These are phyloP conservation scores for Penicillium polonicum DNA, from an alignment of 2,329 filamentous ascomycete species.

Conservation along the genomic window DNA sequence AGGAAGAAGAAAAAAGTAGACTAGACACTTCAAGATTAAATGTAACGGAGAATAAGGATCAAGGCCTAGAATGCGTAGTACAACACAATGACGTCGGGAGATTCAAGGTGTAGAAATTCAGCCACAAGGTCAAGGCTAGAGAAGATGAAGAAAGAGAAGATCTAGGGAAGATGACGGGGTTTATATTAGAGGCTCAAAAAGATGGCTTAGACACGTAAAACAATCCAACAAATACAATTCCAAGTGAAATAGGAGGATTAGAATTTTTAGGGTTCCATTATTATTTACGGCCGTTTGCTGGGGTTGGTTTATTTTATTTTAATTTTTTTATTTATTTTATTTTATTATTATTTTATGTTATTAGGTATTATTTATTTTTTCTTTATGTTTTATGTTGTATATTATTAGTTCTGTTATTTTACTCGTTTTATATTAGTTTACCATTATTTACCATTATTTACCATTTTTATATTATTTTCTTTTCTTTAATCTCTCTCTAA, in stretches of 20 bases:
- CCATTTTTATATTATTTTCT: not conserved
- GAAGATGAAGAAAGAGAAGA: slow-evolving; percentile 11
- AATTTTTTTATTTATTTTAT: slow-evolving; percentile 3
- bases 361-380: not conserved
- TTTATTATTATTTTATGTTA: slow-evolving; percentile 7
- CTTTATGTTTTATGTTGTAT: slow-evolving; percentile 3
- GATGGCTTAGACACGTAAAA: slow-evolving; percentile 19
- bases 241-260: slow-evolving; percentile 19
- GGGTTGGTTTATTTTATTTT: slow-evolving; percentile 15
- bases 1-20: not conserved
- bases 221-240: not conserved
- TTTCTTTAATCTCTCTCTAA: slow-evolving; percentile 8
- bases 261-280: slow-evolving; percentile 24
- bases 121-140: slow-evolving; percentile 1
- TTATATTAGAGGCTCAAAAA: slow-evolving; percentile 30
- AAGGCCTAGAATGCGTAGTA: slow-evolving; percentile 9
- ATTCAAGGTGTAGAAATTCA: not conserved
- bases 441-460: not conserved
- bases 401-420: not conserved
- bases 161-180: slow-evolving; percentile 16
- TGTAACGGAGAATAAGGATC: slow-evolving; percentile 11
- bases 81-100: slow-evolving; percentile 17
- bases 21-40: slow-evolving; percentile 16
- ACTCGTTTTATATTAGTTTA: not conserved
- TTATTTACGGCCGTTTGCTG: slow-evolving; percentile 24